Base-by-base conservation (phyloP, 768 basidiomycete genomes). In the Agaricus subrufescens region DNA sequence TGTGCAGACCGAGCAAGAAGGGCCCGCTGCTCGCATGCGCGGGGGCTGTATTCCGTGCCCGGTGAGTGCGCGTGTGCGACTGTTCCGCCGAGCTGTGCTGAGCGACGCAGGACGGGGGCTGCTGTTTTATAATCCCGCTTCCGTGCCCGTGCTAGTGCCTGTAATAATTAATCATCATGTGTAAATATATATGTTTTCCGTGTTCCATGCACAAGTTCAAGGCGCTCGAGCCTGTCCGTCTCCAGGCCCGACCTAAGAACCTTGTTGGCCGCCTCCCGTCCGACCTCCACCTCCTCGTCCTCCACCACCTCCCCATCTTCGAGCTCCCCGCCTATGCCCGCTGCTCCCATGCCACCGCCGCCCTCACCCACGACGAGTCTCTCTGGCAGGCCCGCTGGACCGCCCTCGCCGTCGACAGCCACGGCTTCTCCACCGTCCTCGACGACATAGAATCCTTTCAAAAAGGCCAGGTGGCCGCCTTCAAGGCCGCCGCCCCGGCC, bases 311-410 rank as follows among this genome's bases (percentile, higher is more conserved):
- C 26, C 85, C 94, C 6, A 70, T 98, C 15, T 84, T 89, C 15
- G 94, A 96, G 67, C 67, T 97, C 23, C 85, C 90, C 1, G 76
- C 83, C 0, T 91, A 95, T 62, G 83, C 87, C 4, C 78, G 83
- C 46, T 77, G 76, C 40, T 89, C 79, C 52, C 80, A 84, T 53
- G 82, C 88, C 29, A 77, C 89, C 14, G 77, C 83, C 12, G 72
- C 75, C 2, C 72, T 95, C 26, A 78, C 80, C 2, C 70, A 75
- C n/a, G 84, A 90, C 56, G 94, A 97, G 52, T 70, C 72, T 4
- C 71, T 91, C 7, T 99, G 96, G 96, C 80, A 88, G 64, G 64
- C 66, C 1, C 80, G 89, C 46, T 94, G 91, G 83, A 71, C 69
- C 14, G 78, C 81, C 23, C 76, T 97, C 38, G 75, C 72, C 7